These are phyloP conservation scores for Beauveria medogensis DNA, from an alignment of 2,329 filamentous ascomycete species.

Conservation along the genomic window DNA sequence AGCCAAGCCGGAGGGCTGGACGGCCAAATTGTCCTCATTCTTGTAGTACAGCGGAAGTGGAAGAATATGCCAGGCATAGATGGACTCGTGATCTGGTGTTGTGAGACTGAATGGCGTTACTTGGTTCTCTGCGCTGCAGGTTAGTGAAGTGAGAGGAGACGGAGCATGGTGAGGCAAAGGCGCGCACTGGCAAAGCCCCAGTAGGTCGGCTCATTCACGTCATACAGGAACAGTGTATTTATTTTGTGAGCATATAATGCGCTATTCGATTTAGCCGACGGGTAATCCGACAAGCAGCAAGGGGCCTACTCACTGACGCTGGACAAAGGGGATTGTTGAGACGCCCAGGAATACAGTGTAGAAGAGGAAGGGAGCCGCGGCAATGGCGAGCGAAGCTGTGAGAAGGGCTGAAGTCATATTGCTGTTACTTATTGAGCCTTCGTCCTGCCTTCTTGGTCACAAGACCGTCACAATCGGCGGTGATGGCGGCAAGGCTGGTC, in stretches of 20 bases:
- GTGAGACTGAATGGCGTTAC: slow-evolving; percentile 75
- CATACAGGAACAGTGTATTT: slow-evolving; percentile 62
- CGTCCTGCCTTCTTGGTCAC: neutral
- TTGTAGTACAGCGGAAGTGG: slow-evolving; percentile 68
- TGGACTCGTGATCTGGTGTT: slow-evolving; percentile 65
- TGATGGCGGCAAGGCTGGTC: neutral
- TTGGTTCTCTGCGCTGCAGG: slow-evolving; percentile 59
- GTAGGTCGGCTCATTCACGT: slow-evolving; percentile 67
- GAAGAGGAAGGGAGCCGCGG: slow-evolving; percentile 51
- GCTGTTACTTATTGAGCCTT: neutral
- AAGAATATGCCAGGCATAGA: slow-evolving; percentile 89
- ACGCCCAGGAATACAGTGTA: slow-evolving; percentile 61
- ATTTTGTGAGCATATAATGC: slow-evolving; percentile 78
- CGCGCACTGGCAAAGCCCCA: slow-evolving; percentile 75
- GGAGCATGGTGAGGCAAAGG: neutral
- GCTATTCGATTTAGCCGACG: slow-evolving; percentile 33
- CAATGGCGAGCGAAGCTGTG: slow-evolving; percentile 37
- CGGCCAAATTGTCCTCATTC: slow-evolving; percentile 56
- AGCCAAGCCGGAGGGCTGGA: slow-evolving; percentile 40
- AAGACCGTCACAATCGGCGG: neutral
- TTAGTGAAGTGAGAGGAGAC: neutral
- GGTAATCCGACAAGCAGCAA: neutral
- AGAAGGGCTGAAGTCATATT: neutral
- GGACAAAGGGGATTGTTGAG: slow-evolving; percentile 61
- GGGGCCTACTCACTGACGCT: slow-evolving; percentile 60